Evolutionary conservation across 1,139 yeast genomes (phyloP), one percentile per base, ranked within the genome.

Genomic region (Yamadazyma mexicana): DNA sequence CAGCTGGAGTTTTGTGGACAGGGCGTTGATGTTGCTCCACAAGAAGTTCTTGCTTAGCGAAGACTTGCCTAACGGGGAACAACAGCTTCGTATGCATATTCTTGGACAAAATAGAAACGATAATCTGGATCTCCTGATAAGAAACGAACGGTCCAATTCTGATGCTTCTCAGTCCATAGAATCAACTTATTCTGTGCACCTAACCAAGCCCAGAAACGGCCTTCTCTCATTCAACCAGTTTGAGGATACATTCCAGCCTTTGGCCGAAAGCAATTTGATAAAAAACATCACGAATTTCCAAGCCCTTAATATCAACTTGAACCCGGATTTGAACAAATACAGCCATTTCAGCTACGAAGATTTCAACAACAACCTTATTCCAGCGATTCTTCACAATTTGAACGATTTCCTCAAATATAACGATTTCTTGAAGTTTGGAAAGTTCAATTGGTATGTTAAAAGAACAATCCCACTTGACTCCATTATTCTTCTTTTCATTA

Each of bases 391-490:
- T 33, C 83, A 79, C 50, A 78, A 77, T 49, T 58, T 79, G 46
- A 75, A 76, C 49, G 80, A 76, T 46, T 79, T 79, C 45, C 58
- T 73, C 35, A 66, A 71, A 51, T 71, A 71, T 47, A 71, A 71
- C 47, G 77, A 71, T 48, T 71, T 71, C 42, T 66, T 71, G 46
- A 71, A 71, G 42, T 65, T 73, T 48, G 78, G 79, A 0, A 69
- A 66, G 43, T 79, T 65, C 55, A 79, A 79, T 50, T 79, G 84
- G 84, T 79, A 77, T 46, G 69, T 79, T 37, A 74, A 79, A 50
- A 63, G 81, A 38, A 75, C 79, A 5, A 71, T 79, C 37, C 85
- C 85, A 3, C 64, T 79, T 39, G 83, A 79, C 54, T 77, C 81
- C n/a, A 69, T 79, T 9, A 74, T 79, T 17, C 57, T 79, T 40